Conservation (phyloP, 441 rosid species). For the Pelargonium australe region DNA sequence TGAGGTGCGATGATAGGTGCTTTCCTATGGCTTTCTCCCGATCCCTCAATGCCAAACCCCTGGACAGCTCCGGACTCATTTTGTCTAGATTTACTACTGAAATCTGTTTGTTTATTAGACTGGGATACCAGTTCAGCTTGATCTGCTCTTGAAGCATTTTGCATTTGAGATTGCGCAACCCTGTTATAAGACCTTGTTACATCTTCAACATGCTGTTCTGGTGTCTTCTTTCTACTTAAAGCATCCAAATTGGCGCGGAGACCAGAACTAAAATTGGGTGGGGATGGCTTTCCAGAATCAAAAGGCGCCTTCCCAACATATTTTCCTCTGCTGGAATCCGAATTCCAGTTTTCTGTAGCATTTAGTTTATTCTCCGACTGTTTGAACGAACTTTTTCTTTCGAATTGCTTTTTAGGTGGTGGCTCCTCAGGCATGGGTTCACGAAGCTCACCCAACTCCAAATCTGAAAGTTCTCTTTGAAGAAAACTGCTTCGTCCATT, state of each 20-base stretch:
- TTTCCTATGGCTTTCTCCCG: constrained; percentile 65
- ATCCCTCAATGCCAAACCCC: constrained; percentile 53
- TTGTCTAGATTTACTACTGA: constrained; percentile 45
- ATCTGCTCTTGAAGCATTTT: constrained; percentile 36
- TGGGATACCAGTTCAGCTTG: constrained; percentile 43
- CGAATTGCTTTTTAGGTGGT: constrained; percentile 43
- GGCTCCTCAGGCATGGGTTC: constrained; percentile 56
- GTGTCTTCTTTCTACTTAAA: constrained; percentile 32
- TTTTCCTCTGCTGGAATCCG: constrained; percentile 49
- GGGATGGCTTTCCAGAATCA: constrained; percentile 49
- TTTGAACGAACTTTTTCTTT: constrained; percentile 57
- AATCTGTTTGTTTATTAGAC: constrained; percentile 36
- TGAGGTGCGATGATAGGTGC: constrained; percentile 31
- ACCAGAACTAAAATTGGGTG: constrained; percentile 37
- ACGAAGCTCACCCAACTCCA: constrained; percentile 94
- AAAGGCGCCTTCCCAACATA: constrained; percentile 39
- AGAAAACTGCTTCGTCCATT: constrained; percentile 51
- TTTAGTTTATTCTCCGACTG: constrained; percentile 48
- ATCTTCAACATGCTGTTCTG: constrained; percentile 48
- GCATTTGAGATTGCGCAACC: constrained; percentile 45
- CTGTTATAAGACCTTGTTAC: constrained; percentile 35
- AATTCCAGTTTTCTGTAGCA: constrained; percentile 50
- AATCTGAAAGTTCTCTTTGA: constrained; percentile 70
- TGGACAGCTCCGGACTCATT: constrained; percentile 38
- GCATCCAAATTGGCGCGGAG: constrained; percentile 9